Base-by-base conservation (phyloP, 2,329 filamentous ascomycete genomes). In the Fusarium sacchari region DNA sequence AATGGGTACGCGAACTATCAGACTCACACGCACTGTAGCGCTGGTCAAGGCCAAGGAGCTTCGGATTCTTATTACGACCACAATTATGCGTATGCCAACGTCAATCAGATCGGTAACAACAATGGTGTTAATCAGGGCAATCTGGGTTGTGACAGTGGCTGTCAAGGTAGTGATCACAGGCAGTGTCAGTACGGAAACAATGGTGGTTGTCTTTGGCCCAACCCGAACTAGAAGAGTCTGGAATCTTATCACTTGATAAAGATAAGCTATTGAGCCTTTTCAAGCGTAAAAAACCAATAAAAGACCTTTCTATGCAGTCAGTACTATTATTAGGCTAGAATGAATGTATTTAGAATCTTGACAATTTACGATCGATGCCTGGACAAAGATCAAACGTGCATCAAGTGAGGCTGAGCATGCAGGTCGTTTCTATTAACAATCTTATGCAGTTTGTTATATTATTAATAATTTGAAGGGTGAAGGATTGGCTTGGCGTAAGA, bases 241-340 rank as follows among this genome's bases (percentile, higher is more conserved):
- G 26, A 56, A n/a, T 20, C 20, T 5, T 6, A 24, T n/a, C 32
- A 52, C 24, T 26, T 28, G 24, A 28, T 18, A 55, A 15, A 28
- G 2, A 24, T 11, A 42, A 42, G 20, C 4, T n/a, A 0, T 15
- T n/a, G 4, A 7, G 10, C 3, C 14, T n/a, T 24, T 49, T n/a
- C 22, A 17, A 47, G 28, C 7, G 0, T 50, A 14, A 7, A 3
- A 10, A 30, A 7, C 0, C 28, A 18, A 3, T 18, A 2, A 3
- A 7, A 18, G 7, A 7, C 7, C 18, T n/a, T 1, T 0, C 15
- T 32, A 17, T 0, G 18, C 5, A 8, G 7, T 13, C 5, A 14
- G 26, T 37, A 2, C 34, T n/a, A 39, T 39, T 7, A 9, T n/a
- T 13, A 8, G 13, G 22, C 14, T 24, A 1, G 10, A 24, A 26